Conservation (phyloP, 331 rosid genomes). For the Pyracantha coccinea region DNA sequence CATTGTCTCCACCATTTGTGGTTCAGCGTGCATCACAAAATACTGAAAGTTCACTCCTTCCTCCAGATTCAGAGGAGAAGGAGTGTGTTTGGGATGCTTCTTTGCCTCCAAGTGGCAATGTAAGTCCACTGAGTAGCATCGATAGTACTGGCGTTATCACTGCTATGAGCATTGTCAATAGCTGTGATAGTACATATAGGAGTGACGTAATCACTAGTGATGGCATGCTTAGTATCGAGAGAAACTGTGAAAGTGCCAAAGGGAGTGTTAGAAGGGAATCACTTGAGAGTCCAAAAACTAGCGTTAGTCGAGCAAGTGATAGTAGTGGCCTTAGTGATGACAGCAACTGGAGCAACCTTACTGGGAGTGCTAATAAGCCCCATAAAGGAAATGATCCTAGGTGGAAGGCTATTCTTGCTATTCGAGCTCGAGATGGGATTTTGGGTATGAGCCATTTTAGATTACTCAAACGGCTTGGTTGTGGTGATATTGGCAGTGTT, state of each 20-base stretch:
- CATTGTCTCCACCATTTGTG: conserved; percentile 40
- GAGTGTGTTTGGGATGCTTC: conserved; percentile 99
- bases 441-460: conserved; percentile 97
- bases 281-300: conserved; percentile 92
- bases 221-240: conserved; percentile 85
- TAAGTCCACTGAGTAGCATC: conserved; percentile 91
- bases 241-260: conserved; percentile 71
- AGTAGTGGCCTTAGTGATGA: conserved; percentile 98
- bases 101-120: conserved; percentile 97
- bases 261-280: conserved; percentile 90
- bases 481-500: conserved; percentile 98
- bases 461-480: conserved; percentile 88
- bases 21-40: conserved; percentile 50
- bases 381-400: conserved; percentile 99
- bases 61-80: conserved; percentile 78
- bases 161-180: conserved; percentile 71
- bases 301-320: conserved; percentile 85
- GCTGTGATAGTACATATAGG: conserved; percentile 71
- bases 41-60: conserved; percentile 49
- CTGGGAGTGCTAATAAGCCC: conserved; percentile 97
- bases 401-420: conserved; percentile 97
- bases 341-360: conserved; percentile 93
- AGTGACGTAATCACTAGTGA: conserved; percentile 71
- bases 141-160: conserved; percentile 71
- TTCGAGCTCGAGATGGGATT: conserved; percentile 82